These are phyloP conservation scores for Aegilops tauschii DNA, from an alignment of 176 grass and related monocot genomes.

Conservation along the genomic window DNA sequence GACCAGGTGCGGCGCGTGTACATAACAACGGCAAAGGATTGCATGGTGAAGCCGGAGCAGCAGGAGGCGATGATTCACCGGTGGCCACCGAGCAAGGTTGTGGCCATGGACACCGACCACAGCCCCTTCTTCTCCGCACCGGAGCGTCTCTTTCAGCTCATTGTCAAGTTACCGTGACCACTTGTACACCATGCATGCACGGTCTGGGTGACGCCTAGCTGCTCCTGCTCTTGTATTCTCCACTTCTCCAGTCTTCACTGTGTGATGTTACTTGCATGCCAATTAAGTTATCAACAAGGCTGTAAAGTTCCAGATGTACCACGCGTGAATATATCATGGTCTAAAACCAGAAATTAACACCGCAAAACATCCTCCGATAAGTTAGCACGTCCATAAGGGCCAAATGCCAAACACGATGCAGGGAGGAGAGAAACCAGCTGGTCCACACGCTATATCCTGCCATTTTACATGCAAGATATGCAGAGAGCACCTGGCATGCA, in stretches of 20 bases:
- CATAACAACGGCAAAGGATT: conserved; percentile 43
- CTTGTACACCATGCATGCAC: neutral
- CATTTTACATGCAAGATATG: conserved; percentile 20
- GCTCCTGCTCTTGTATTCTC: neutral
- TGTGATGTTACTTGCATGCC: neutral
- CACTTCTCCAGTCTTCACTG: neutral
- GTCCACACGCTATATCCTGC: conserved; percentile 23
- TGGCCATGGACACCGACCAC: conserved; percentile 44
- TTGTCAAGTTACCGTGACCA: conserved; percentile 16
- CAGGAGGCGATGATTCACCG: conserved; percentile 55
- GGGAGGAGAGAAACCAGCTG: conserved; percentile 23
- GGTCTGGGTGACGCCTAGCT: neutral
- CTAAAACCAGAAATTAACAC: neutral
- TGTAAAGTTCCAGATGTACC: neutral
- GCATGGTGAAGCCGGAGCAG: conserved; percentile 36
- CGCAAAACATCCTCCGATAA: neutral
- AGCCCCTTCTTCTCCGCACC: conserved; percentile 58
- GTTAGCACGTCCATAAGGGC: conserved; percentile 6
- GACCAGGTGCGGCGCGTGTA: conserved; percentile 20
- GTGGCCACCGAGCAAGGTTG: conserved; percentile 39
- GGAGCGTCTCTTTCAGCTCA: conserved; percentile 7
- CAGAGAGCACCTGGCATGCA: neutral
- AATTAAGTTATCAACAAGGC: neutral
- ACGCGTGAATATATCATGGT: neutral
- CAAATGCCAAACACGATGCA: neutral